Conservation (phyloP, 305 asterid species). For the Fraxinus albicans region DNA sequence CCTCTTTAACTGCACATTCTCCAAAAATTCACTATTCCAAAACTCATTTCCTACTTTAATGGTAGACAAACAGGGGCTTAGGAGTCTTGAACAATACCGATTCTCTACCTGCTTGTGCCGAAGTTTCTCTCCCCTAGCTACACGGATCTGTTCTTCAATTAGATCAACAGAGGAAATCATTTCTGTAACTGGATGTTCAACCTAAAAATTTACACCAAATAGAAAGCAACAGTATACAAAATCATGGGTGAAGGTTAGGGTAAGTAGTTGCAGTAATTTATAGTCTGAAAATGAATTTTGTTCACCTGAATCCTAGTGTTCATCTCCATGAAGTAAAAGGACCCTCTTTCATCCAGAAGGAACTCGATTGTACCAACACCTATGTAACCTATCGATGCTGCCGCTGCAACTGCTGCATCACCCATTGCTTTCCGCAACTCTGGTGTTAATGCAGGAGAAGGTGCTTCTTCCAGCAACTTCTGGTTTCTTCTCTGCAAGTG, state of each 20-base stretch:
- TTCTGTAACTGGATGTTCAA: conserved; percentile 99
- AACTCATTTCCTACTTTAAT: too few species aligned
- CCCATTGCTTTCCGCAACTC: conserved; percentile 98
- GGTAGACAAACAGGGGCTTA: neutral
- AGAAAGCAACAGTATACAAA: conserved; percentile 8
- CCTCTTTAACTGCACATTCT: too few species aligned
- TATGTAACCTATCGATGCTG: conserved; percentile 89
- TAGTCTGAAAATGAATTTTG: conserved; percentile 2
- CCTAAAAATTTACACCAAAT: conserved; percentile 42
- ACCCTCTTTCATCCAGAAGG: conserved; percentile 95
- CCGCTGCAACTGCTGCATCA: conserved; percentile 98
- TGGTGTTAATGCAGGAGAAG: conserved; percentile 93
- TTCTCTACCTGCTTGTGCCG: conserved; percentile 61
- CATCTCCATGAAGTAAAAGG: conserved; percentile 99
- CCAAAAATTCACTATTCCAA: too few species aligned
- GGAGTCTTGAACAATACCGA: neutral
- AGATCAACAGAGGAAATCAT: conserved; percentile 97
- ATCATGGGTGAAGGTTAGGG: conserved; percentile 6
- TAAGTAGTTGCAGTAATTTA: conserved; percentile 11
- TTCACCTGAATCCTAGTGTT: conserved; percentile 96
- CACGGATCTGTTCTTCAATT: conserved; percentile 93
- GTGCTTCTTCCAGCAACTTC: conserved; percentile 96
- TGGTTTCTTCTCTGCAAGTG: conserved; percentile 89
- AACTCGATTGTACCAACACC: conserved; percentile 98
- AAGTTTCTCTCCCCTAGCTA: conserved; percentile 90